These are phyloP conservation scores for Piper longum DNA, from an alignment of 164 flowering plant genomes.

Conservation along the genomic window DNA sequence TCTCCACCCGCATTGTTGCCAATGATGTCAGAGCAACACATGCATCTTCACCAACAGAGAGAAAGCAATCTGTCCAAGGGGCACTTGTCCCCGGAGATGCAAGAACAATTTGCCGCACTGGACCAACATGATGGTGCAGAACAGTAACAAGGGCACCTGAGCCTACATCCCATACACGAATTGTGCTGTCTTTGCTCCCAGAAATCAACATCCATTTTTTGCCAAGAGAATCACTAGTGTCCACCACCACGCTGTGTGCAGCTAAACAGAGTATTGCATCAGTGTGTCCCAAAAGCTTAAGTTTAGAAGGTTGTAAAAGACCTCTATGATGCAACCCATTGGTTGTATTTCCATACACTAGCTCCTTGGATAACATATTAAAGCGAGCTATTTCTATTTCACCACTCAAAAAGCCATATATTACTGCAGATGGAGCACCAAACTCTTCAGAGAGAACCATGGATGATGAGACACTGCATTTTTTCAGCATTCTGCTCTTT, in stretches of 20 bases:
- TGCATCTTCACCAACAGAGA: conserved; percentile 80
- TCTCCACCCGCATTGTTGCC: conserved; percentile 76
- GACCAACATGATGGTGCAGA: conserved; percentile 89
- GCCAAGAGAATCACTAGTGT: conserved; percentile 13
- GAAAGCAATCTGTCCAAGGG: conserved; percentile 93
- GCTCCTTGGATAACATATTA: conserved; percentile 24
- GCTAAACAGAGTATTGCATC: conserved; percentile 90
- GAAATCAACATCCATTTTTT: conserved; percentile 44
- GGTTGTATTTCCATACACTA: conserved; percentile 11
- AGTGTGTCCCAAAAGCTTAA: conserved; percentile 48
- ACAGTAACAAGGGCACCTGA: conserved; percentile 40
- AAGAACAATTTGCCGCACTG: conserved; percentile 79
- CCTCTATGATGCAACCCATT: conserved; percentile 11
- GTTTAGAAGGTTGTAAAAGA: conserved; percentile 21
- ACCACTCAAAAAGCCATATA: conserved; percentile 69
- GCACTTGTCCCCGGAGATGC: conserved; percentile 42
- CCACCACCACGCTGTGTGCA: conserved; percentile 42
- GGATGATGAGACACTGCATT: conserved; percentile 54
- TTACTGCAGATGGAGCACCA: conserved; percentile 59
- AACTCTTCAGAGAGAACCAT: conserved; percentile 58
- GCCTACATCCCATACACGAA: conserved; percentile 85
- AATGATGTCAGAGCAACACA: conserved; percentile 79
- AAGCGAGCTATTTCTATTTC: conserved; percentile 59
- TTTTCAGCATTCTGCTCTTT: conserved; percentile 7
- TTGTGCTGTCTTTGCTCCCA: conserved; percentile 82